phyloP scores from a whole-genome alignment of 345 rosid genomes.

The Sapria himalayana region DNA sequence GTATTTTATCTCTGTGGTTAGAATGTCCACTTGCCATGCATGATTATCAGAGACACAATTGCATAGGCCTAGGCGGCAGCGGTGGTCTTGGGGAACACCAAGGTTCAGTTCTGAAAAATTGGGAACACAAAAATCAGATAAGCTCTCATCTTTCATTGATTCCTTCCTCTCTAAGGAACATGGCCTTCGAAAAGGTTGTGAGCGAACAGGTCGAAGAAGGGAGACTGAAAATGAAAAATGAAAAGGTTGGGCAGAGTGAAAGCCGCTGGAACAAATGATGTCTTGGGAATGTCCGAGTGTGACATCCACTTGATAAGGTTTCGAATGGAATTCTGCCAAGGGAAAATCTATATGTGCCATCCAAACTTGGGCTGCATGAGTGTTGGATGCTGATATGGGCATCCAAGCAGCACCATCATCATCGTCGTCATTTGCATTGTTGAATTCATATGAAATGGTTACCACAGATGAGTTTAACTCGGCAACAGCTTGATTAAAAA shows the following conservation, averaged over 20 bases:
- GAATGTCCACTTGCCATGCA: conserved; percentile 33
- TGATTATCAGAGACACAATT: too few relatives aligned
- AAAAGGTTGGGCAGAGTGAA: conserved; percentile 19
- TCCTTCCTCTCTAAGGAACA: too few relatives aligned
- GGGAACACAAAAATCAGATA: conserved; percentile 14
- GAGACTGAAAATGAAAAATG: conserved; percentile 26
- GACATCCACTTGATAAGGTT: conserved; percentile 25
- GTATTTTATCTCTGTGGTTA: conserved; percentile 33
- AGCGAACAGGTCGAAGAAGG: conserved; percentile 11
- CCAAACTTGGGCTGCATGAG: conserved; percentile 38
- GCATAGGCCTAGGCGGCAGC: too few relatives aligned
- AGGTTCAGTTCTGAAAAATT: conserved; percentile 19
- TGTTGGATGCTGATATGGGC: conserved; percentile 25
- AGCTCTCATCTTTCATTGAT: too few relatives aligned
- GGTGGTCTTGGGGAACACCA: conserved; percentile 13
- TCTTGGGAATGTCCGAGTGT: conserved; percentile 45
- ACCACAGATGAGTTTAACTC: conserved; percentile 53
- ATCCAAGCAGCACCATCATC: conserved; percentile 37
- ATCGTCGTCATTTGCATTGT: too few relatives aligned
- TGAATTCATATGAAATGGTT: conserved; percentile 16
- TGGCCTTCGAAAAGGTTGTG: conserved; percentile 14
- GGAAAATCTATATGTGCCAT: conserved; percentile 26
- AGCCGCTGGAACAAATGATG: conserved; percentile 43
- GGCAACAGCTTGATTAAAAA: conserved; percentile 53
- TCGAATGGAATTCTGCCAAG: conserved; percentile 10